Evolutionary conservation across 2,329 filamentous ascomycete genomes (phyloP).

Genomic region (Neonectria coccinea): DNA sequence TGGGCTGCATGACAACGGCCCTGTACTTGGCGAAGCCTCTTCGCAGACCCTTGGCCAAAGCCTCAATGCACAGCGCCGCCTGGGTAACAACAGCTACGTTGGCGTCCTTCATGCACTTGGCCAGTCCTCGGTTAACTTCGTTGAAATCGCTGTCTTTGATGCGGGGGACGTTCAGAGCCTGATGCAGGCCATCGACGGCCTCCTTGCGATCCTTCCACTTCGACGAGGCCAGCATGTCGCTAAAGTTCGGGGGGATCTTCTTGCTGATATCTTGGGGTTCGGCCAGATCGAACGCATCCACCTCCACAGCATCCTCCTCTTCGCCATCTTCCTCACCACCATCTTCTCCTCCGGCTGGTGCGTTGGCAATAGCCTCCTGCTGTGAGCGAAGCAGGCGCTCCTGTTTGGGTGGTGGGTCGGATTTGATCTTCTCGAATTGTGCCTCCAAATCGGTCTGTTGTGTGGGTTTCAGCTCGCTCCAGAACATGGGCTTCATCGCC

Average conservation of each 20-base stretch:
- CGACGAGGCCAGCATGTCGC: constrained; percentile 85
- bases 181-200: constrained; percentile 83
- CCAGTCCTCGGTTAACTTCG: constrained; percentile 84
- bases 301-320: constrained; percentile 65
- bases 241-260: constrained; percentile 84
- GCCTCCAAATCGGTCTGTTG: constrained; percentile 95
- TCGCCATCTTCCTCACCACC: constrained; percentile 69
- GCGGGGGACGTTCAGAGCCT: constrained; percentile 82
- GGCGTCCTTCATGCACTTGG: constrained; percentile 99
- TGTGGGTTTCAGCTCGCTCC: constrained; percentile 93
- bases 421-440: constrained; percentile 92
- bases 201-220: constrained; percentile 99
- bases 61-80: constrained; percentile 92
- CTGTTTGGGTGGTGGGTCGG: constrained; percentile 88
- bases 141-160: constrained; percentile 93
- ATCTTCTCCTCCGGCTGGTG: constrained; percentile 68
- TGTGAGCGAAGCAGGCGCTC: constrained; percentile 89
- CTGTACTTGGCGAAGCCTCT: constrained; percentile 85
- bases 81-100: constrained; percentile 95
- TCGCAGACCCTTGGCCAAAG: constrained; percentile 86
- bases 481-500: constrained; percentile 98
- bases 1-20: constrained; percentile 82
- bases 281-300: constrained; percentile 84
- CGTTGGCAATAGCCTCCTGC: constrained; percentile 81
- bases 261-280: constrained; percentile 89